phyloP scores from a whole-genome alignment of 257 asterid species.

The Catharanthus roseus region DNA sequence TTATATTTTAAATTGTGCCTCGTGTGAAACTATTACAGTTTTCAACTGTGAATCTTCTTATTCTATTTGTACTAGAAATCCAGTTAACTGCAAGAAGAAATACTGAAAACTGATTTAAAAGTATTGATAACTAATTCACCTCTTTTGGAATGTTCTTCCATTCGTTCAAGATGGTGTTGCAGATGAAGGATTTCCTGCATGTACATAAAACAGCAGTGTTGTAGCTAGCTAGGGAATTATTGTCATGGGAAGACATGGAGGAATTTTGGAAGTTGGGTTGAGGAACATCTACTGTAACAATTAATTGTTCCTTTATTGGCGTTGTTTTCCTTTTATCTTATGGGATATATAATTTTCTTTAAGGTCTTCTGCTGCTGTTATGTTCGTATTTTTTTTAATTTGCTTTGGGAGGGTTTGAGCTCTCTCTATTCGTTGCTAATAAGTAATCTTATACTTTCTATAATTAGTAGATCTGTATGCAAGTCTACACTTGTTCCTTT shows the following conservation, averaged over 20 bases:
- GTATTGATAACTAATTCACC: neutral
- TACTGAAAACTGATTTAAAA: neutral
- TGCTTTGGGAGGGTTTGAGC: too few species aligned
- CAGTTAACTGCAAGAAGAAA: neutral
- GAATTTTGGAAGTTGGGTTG: neutral
- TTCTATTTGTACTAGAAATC: neutral
- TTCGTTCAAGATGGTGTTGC: neutral
- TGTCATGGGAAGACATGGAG: neutral
- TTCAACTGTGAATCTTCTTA: neutral
- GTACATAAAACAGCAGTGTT: neutral
- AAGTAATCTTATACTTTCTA: neutral
- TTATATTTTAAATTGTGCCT: neutral
- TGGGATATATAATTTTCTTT: neutral
- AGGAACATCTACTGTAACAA: neutral
- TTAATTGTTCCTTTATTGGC: neutral
- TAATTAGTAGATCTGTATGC: constrained; percentile 6
- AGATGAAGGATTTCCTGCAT: neutral
- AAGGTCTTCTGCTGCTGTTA: too few species aligned
- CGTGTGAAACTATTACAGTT: neutral
- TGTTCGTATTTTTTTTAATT: too few species aligned
- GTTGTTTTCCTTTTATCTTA: neutral
- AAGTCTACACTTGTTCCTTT: constrained; percentile 3
- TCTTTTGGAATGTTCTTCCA: neutral
- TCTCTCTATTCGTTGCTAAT: neutral
- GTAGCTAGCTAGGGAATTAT: neutral